Evolutionary conservation across 768 basidiomycete species (phyloP).

Genomic region (Russula lepida): DNA sequence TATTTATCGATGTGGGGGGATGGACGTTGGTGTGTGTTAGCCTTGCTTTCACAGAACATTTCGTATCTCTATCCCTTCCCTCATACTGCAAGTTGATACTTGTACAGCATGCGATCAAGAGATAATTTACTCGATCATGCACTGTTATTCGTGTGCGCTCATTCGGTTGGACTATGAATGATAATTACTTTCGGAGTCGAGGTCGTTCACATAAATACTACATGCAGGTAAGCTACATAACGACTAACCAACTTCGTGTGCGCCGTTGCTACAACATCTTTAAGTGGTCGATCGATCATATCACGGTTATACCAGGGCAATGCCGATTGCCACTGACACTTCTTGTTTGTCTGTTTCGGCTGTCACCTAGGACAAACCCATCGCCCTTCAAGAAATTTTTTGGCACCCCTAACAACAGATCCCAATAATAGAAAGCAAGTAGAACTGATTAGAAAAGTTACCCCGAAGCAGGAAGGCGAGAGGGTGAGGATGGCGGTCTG

Average conservation of each 20-base stretch:
- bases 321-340: background rate
- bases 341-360: background rate
- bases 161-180: too few relatives aligned
- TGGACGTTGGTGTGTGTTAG: background rate
- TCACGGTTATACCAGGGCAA: background rate
- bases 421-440: background rate
- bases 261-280: background rate
- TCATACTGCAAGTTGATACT: slow-evolving; percentile 2
- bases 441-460: background rate
- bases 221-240: slow-evolving; percentile 4
- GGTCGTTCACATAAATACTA: slow-evolving; percentile 4
- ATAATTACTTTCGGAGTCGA: background rate
- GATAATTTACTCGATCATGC: background rate
- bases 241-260: background rate
- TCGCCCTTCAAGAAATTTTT: background rate
- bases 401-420: background rate
- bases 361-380: background rate
- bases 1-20: background rate
- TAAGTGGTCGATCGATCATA: background rate
- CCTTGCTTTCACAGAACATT: background rate
- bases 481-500: slow-evolving; percentile 1
- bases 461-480: slow-evolving; percentile 13
- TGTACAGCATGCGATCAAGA: background rate
- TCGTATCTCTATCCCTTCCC: background rate
- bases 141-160: background rate